Percentiles rank a stretch among this genome's conserved stretches.
phyloP scores from a whole-genome alignment of 495 filamentous ascomycete genomes.

The Delitschia confertaspora region DNA sequence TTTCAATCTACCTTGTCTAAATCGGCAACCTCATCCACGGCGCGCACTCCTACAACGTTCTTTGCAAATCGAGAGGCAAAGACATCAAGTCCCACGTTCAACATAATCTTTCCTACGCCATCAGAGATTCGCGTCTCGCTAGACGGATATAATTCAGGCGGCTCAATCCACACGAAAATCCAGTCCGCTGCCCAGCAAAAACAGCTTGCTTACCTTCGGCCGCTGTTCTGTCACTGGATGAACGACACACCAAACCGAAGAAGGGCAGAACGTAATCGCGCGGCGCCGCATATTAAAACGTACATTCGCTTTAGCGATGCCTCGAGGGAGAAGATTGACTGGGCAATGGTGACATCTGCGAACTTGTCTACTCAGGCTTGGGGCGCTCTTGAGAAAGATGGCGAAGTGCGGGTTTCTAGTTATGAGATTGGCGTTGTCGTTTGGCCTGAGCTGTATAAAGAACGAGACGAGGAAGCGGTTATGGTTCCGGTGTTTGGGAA shows the following conservation, averaged over 20 bases:
- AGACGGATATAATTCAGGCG: constrained; percentile 63
- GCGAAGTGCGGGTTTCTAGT: constrained; percentile 62
- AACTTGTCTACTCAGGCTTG: constrained; percentile 87
- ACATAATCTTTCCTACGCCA: constrained; percentile 70
- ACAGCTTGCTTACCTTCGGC: constrained; percentile 65
- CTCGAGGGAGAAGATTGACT: constrained; percentile 53
- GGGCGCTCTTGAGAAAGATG: constrained; percentile 49
- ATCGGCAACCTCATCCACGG: neutral
- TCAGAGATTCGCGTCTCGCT: constrained; percentile 70
- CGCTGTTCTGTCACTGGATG: constrained; percentile 61
- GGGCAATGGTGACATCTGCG: constrained; percentile 78
- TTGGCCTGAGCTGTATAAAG: constrained; percentile 63
- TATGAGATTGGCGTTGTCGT: constrained; percentile 83
- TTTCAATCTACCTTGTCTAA: constrained; percentile 45
- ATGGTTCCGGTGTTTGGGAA: constrained; percentile 65
- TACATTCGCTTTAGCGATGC: constrained; percentile 62
- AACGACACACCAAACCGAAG: neutral
- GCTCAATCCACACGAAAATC: constrained; percentile 74
- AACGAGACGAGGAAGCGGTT: constrained; percentile 13
- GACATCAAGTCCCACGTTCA: constrained; percentile 34
- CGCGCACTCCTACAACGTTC: constrained; percentile 1
- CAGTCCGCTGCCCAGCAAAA: constrained; percentile 58
- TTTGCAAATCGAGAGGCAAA: constrained; percentile 29
- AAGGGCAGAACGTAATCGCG: constrained; percentile 56
- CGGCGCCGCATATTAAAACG: constrained; percentile 87